Evolutionary conservation across 495 filamentous ascomycete genomes (phyloP), one percentile per base, ranked within the genome.

Genomic region (Hyaloscypha variabilis): DNA sequence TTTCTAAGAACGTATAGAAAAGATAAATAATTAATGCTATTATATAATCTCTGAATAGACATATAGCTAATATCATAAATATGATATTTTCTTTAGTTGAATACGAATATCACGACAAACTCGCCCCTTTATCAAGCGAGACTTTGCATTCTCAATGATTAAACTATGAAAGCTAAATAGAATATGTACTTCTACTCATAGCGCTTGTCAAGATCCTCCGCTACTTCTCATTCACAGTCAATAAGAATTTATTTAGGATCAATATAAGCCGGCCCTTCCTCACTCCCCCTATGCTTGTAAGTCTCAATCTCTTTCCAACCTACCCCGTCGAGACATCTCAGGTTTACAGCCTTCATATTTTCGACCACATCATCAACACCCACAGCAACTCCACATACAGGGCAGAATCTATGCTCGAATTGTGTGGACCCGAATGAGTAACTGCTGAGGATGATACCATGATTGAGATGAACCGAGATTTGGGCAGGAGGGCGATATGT

Each of bases 311-410:
- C 49, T 5, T 5, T 17, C 49, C 49, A 51, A 19, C 23, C 49
- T 17, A 51, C 49, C 23, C 49, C 49, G 6, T 51, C 49, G 6
- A 51, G 19, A 51, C 49, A 51, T 17, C 49, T 56, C 53, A 56
- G 25, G 28, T 56, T 56, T 23, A 56, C 53, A 3, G 53, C 53
- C 23, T 21, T 24, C 21, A 6, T 17, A 24, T 56, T 29, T 23
- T 56, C 53, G 5, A 14, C 53, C 8, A 29, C 26, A 56, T 56
- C 53, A 19, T 56, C 53, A 56, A 56, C 53, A 56, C 53, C 21
- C 11, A 56, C 53, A 6, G 53, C 26, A 8, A 56, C 53, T 56
- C 53, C 53, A 56, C 53, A 56, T 23, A 56, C 53, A 56, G 53
- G 53, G 53, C 53, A 56, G 53, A 29, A 56, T 56, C 17, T 56